These are phyloP conservation scores for Botryobasidium botryosum DNA, from an alignment of 768 basidiomycete genomes.

Conservation along the genomic window DNA sequence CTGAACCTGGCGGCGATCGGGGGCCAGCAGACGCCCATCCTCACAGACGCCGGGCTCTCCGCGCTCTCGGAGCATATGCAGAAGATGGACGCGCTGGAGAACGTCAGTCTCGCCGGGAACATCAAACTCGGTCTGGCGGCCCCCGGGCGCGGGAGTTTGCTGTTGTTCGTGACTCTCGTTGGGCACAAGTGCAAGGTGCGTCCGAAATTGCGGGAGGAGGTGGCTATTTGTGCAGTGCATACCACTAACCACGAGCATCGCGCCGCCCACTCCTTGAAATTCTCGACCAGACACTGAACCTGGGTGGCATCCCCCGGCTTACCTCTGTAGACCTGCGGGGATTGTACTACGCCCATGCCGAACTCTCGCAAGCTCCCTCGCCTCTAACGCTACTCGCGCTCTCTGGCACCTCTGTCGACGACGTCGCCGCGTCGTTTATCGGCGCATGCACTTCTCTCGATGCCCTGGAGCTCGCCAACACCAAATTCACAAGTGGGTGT, in stretches of 20 bases:
- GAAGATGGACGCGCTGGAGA: constrained; percentile 26
- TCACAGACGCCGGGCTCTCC: constrained; percentile 34
- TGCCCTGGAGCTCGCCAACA: constrained; percentile 36
- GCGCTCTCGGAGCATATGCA: constrained; percentile 28
- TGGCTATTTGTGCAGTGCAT: too few species aligned
- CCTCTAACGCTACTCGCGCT: constrained; percentile 33
- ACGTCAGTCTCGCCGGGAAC: constrained; percentile 46
- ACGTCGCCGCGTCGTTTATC: constrained; percentile 35
- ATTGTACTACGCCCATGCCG: constrained; percentile 24
- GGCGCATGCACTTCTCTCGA: constrained; percentile 32
- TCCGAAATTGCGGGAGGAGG: too few species aligned
- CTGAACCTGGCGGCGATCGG: constrained; percentile 43
- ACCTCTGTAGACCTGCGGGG: constrained; percentile 35
- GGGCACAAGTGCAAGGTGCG: constrained; percentile 43
- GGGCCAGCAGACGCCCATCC: constrained; percentile 33
- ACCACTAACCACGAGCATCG: too few species aligned
- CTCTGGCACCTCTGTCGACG: constrained; percentile 45
- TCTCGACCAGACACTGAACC: constrained; percentile 33
- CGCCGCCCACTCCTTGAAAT: constrained; percentile 1
- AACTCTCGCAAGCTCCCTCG: constrained; percentile 16
- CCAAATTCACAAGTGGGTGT: constrained; percentile 39
- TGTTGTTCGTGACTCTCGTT: constrained; percentile 31
- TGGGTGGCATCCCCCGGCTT: constrained; percentile 35
- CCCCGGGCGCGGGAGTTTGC: constrained; percentile 20
- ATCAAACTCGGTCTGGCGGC: constrained; percentile 37